These are phyloP conservation scores for Fusarium sp. DNA, from an alignment of 2,329 filamentous ascomycete species.

Conservation along the genomic window DNA sequence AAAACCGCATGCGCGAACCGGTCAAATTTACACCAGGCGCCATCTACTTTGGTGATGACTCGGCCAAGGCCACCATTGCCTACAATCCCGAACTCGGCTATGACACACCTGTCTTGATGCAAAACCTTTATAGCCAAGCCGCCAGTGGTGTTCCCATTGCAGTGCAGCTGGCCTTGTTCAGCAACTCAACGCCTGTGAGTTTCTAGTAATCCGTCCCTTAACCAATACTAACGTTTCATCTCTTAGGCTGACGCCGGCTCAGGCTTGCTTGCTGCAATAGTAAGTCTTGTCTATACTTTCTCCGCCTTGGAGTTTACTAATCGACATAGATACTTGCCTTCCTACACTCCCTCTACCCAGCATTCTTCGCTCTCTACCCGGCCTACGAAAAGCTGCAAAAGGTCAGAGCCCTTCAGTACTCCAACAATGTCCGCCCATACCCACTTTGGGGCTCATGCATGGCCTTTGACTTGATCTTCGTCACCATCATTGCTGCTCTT, in stretches of 20 bases:
- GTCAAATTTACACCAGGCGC: not conserved
- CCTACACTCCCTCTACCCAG: slow-evolving; percentile 5
- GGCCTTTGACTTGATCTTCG: slow-evolving; percentile 18
- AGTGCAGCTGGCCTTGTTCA: not conserved
- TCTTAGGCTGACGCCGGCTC: not conserved
- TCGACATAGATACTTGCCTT: not conserved
- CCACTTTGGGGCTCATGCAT: slow-evolving; percentile 7
- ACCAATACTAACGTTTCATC: not conserved
- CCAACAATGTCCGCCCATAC: slow-evolving; percentile 5
- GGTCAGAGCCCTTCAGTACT: slow-evolving; percentile 16
- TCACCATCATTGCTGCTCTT: not conserved
- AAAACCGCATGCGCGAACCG: not conserved
- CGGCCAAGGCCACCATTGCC: not conserved
- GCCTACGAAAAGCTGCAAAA: slow-evolving; percentile 6
- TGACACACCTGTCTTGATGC: not conserved
- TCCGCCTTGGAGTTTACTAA: not conserved
- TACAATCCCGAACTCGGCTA: not conserved
- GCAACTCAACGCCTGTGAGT: not conserved
- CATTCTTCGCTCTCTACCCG: slow-evolving; percentile 6
- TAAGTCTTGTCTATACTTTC: not conserved
- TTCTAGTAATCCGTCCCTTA: not conserved
- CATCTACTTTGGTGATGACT: not conserved
- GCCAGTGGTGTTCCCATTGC: not conserved
- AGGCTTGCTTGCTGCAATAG: not conserved
- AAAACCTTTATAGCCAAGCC: not conserved